Conservation (phyloP, 495 filamentous ascomycete genomes). For the Neurospora sp. region DNA sequence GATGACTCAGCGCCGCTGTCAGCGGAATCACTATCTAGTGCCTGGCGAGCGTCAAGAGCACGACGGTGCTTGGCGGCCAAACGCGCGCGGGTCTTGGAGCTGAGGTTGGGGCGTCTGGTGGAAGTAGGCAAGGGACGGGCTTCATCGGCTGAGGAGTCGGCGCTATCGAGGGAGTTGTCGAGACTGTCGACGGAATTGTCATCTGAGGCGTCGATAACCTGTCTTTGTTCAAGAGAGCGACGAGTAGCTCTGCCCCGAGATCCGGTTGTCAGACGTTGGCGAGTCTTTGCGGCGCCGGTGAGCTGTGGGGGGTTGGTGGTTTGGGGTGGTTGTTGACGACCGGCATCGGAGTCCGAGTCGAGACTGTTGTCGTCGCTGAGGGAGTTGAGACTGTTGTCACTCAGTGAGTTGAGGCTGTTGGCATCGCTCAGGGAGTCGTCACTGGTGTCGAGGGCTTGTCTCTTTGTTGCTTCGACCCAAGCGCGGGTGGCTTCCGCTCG, state of each 20-base stretch:
- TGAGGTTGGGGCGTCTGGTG: neutral
- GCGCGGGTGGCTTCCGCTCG: slow-evolving; percentile 5
- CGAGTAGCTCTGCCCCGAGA: neutral
- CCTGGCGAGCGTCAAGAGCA: neutral
- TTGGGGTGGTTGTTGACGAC: neutral
- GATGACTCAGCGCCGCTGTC: neutral
- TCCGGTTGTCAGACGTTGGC: neutral
- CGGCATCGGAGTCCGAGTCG: neutral
- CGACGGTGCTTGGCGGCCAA: neutral
- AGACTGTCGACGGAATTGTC: neutral
- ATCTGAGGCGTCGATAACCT: neutral
- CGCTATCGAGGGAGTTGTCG: no score
- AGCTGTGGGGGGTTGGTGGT: neutral
- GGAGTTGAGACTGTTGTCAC: neutral
- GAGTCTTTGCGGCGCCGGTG: neutral
- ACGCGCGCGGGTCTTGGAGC: neutral
- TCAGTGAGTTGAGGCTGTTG: neutral
- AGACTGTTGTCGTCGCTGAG: neutral
- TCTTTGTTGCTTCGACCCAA: slow-evolving; percentile 6
- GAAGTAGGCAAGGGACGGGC: neutral
- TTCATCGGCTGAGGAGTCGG: neutral
- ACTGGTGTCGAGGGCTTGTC: neutral
- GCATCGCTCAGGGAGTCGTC: neutral
- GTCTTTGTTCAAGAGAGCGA: neutral
- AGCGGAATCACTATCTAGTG: neutral